A percentile compares a stretch with the other conserved stretches of the same genome.
Evolutionary conservation across 305 asterid genomes (phyloP).

Genomic region (Withania somnifera): DNA sequence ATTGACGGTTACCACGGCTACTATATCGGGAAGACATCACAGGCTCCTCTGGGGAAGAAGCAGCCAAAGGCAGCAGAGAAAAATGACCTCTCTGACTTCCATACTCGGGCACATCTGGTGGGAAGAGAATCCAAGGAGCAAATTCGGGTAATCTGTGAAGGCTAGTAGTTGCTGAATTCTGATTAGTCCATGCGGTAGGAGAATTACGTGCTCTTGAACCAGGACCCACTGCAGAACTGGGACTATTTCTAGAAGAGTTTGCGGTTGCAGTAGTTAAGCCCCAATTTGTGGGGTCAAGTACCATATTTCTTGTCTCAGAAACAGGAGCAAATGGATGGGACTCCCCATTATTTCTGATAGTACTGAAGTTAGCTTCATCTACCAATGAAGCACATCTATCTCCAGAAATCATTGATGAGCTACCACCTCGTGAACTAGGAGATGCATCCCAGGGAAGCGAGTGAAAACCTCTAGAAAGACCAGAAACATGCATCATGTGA

Average conservation of each 20-base stretch:
- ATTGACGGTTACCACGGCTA: slow-evolving; percentile 34
- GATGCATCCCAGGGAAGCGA: slow-evolving; percentile 44
- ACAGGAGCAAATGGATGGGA: slow-evolving; percentile 31
- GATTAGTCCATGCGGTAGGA: slow-evolving; percentile 38
- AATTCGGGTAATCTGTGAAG: slow-evolving; percentile 38
- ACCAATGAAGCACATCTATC: slow-evolving; percentile 27
- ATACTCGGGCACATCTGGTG: slow-evolving; percentile 43
- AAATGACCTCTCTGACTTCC: slow-evolving; percentile 48
- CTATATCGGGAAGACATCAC: slow-evolving; percentile 26
- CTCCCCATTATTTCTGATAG: slow-evolving; percentile 39
- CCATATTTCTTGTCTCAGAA: slow-evolving; percentile 37
- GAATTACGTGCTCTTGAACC: slow-evolving; percentile 27
- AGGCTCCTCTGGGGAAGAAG: slow-evolving; percentile 47
- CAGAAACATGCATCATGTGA: slow-evolving; percentile 32
- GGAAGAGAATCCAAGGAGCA: slow-evolving; percentile 39
- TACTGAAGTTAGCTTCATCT: slow-evolving; percentile 36
- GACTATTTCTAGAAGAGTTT: slow-evolving; percentile 35
- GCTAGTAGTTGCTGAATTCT: slow-evolving; percentile 25
- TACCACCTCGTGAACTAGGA: slow-evolving; percentile 27
- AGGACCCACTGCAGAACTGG: slow-evolving; percentile 32
- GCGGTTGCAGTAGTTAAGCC: slow-evolving; percentile 40
- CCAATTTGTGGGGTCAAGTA: slow-evolving; percentile 59
- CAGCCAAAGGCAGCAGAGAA: slow-evolving; percentile 30
- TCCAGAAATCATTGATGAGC: slow-evolving; percentile 32
- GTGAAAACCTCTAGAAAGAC: slow-evolving; percentile 27